Percentiles rank a stretch among this genome's conserved stretches.
These are phyloP conservation scores for Neocucurbitaria cava DNA, from an alignment of 2,329 filamentous ascomycete genomes.

Conservation along the genomic window DNA sequence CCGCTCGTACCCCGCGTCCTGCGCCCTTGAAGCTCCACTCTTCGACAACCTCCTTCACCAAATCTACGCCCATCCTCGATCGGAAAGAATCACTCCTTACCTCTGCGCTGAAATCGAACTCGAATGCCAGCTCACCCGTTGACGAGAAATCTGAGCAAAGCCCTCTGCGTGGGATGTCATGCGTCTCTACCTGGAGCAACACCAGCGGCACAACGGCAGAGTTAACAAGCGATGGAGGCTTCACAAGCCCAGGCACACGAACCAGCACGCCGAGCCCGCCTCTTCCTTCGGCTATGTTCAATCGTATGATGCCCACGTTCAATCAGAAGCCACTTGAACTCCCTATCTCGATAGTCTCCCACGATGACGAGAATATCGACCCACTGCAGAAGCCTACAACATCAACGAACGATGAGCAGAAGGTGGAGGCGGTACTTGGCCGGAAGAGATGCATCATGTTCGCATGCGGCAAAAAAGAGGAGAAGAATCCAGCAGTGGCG, in stretches of 20 bases:
- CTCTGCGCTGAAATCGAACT: conserved; percentile 72
- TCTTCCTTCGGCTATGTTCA: conserved; percentile 64
- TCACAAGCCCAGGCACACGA: conserved; percentile 83
- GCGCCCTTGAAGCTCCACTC: conserved; percentile 50
- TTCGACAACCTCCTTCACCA: conserved; percentile 53
- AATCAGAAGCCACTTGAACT: conserved; percentile 49
- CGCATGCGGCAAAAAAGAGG: conserved; percentile 70
- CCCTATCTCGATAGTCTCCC: conserved; percentile 46
- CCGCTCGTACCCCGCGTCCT: conserved; percentile 58
- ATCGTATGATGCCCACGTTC: conserved; percentile 44
- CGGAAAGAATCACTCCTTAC: conserved; percentile 85
- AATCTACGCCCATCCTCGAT: conserved; percentile 57
- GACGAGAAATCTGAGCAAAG: conserved; percentile 52
- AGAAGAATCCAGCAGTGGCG: conserved; percentile 47
- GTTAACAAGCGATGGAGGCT: conserved; percentile 90
- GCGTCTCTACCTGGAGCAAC: conserved; percentile 77
- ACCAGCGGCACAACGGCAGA: conserved; percentile 86
- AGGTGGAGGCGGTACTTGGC: conserved; percentile 68
- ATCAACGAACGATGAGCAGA: conserved; percentile 57
- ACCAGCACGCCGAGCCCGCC: conserved; percentile 89
- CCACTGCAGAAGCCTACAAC: conserved; percentile 31
- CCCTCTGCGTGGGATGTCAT: conserved; percentile 54
- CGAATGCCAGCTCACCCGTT: conserved; percentile 41
- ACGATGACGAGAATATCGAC: conserved; percentile 44
- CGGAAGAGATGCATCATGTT: conserved; percentile 94